phyloP scores from a whole-genome alignment of 2,329 filamentous ascomycete species.

The Tothia fuscella region DNA sequence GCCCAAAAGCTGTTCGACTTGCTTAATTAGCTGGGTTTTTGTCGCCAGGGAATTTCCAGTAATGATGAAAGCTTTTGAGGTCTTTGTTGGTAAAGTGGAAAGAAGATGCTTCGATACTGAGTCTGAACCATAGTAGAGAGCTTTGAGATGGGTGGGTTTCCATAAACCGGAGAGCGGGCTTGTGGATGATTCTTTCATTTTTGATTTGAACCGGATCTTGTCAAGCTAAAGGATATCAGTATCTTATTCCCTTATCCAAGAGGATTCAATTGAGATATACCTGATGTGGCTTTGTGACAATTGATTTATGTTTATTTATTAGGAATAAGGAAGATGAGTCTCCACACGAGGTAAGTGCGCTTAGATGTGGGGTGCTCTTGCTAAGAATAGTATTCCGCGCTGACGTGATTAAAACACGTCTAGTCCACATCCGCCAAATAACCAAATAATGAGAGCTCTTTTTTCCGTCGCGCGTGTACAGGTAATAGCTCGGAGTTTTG shows the following conservation, averaged over 20 bases:
- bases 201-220: constrained; percentile 17
- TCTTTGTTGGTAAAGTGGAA: constrained; percentile 29
- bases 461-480: no score
- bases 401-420: no score
- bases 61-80: constrained; percentile 45
- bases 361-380: no score
- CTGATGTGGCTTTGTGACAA: no score
- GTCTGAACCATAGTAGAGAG: constrained; percentile 37
- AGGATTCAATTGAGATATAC: not conserved
- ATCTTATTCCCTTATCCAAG: not conserved
- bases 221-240: not conserved
- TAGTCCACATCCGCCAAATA: no score
- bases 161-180: constrained; percentile 37
- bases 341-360: no score
- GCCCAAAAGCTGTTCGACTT: constrained; percentile 38
- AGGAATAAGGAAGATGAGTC: no score
- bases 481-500: no score
- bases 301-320: no score
- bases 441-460: no score
- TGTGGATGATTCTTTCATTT: constrained; percentile 31
- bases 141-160: constrained; percentile 38
- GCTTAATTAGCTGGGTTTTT: constrained; percentile 40
- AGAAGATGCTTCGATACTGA: constrained; percentile 37
- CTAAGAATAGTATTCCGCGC: no score
- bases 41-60: constrained; percentile 42